These are phyloP conservation scores for Debaryomyces psychrophilus DNA, from an alignment of 1,139 yeast genomes.

Conservation along the genomic window DNA sequence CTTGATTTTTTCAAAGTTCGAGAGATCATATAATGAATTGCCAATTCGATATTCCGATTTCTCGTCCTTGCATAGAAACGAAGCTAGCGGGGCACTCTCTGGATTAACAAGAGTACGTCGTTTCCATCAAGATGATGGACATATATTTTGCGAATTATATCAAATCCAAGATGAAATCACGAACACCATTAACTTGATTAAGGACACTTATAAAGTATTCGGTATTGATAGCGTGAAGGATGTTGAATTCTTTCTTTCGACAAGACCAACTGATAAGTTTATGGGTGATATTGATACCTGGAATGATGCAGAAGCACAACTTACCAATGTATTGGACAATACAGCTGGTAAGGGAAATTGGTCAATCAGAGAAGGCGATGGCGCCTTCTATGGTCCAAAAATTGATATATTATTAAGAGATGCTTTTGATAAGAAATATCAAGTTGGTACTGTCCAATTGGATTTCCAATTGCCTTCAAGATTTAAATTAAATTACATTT, in stretches of 20 bases:
- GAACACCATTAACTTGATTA: slow-evolving; percentile 73
- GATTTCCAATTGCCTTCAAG: slow-evolving; percentile 93
- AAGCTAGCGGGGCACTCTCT: slow-evolving; percentile 89
- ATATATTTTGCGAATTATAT: slow-evolving; percentile 83
- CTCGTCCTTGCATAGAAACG: slow-evolving; percentile 93
- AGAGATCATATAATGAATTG: slow-evolving; percentile 84
- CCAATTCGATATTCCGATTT: slow-evolving; percentile 92
- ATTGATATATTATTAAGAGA: slow-evolving; percentile 87
- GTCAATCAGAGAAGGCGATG: slow-evolving; percentile 87
- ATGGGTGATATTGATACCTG: slow-evolving; percentile 85
- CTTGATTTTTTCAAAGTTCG: slow-evolving; percentile 76
- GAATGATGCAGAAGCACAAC: slow-evolving; percentile 79
- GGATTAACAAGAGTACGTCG: slow-evolving; percentile 95
- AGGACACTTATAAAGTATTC: slow-evolving; percentile 77
- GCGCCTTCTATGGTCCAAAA: slow-evolving; percentile 98
- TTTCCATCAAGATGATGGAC: slow-evolving; percentile 99
- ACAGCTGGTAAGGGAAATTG: slow-evolving; percentile 60
- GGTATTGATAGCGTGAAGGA: slow-evolving; percentile 53
- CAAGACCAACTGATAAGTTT: slow-evolving; percentile 82
- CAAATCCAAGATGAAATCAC: slow-evolving; percentile 82
- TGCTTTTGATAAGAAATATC: slow-evolving; percentile 82
- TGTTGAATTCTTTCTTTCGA: slow-evolving; percentile 77
- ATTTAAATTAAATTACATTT: slow-evolving; percentile 72
- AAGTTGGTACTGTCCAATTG: slow-evolving; percentile 93
- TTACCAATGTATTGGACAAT: slow-evolving; percentile 64